Conservation (phyloP, 345 rosid species). For the Hevea brasiliensis region DNA sequence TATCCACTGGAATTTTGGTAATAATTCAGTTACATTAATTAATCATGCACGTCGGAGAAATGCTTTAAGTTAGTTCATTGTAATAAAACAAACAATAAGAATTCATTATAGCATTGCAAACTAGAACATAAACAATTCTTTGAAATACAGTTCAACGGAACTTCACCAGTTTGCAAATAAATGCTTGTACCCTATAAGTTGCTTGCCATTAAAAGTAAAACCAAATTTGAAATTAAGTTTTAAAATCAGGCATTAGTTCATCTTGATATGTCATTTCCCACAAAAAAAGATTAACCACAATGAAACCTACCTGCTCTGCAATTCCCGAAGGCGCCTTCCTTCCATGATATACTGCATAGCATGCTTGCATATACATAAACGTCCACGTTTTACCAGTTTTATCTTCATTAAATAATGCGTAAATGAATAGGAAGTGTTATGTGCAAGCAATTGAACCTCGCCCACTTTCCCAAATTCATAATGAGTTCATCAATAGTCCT, state of each 20-base stretch:
- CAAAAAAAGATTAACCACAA: background rate
- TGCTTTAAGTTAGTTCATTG: background rate
- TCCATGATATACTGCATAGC: conserved; percentile 56
- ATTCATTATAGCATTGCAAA: background rate
- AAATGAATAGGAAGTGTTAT: conserved; percentile 3
- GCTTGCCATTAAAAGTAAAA: background rate
- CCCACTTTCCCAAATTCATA: conserved; percentile 74
- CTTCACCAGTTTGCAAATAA: background rate
- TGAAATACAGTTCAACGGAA: background rate
- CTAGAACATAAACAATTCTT: background rate
- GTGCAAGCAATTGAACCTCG: conserved; percentile 48
- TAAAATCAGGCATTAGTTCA: background rate
- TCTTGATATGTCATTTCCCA: background rate
- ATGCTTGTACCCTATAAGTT: background rate
- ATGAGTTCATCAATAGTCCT: conserved; percentile 63
- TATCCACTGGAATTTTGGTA: background rate
- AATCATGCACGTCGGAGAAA: background rate
- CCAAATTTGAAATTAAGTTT: background rate
- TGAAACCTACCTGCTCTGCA: conserved; percentile 47
- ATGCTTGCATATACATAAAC: conserved; percentile 51
- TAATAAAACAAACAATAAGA: background rate
- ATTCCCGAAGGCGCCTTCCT: conserved; percentile 51
- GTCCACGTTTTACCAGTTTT: conserved; percentile 2
- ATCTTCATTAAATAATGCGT: background rate
- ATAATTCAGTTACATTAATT: background rate